phyloP scores from a whole-genome alignment of 2,329 filamentous ascomycete species.

The Aspergillus fijiensis region DNA sequence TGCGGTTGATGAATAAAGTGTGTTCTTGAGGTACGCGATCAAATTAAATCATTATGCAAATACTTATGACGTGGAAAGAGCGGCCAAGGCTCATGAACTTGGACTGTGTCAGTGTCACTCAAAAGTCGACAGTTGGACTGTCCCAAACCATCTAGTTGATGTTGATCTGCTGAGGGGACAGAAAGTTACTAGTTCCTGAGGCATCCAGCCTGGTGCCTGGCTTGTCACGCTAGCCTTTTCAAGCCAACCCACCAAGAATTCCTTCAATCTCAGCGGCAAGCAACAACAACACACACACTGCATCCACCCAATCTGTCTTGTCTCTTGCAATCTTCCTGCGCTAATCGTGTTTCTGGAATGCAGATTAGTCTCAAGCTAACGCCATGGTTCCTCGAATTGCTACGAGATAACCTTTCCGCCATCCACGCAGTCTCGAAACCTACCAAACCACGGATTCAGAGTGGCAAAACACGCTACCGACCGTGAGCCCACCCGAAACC shows the following conservation, averaged over 20 bases:
- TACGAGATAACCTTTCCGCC: neutral
- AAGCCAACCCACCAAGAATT: neutral
- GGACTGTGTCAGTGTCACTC: no score
- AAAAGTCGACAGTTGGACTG: no score
- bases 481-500: conserved; percentile 1
- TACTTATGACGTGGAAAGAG: no score
- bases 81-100: no score
- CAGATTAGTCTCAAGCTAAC: neutral
- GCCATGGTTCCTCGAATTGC: neutral
- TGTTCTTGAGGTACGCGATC: no score
- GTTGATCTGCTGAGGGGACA: no score
- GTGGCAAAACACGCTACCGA: neutral
- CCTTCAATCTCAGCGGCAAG: no score
- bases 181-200: neutral
- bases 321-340: neutral
- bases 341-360: no score
- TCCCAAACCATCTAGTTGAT: no score
- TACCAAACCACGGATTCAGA: neutral
- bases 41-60: no score
- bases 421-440: neutral
- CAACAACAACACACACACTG: no score
- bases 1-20: no score
- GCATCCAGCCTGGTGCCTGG: neutral
- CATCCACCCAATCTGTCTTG: neutral
- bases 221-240: neutral